Evolutionary conservation across 768 basidiomycete genomes (phyloP).

Genomic region (Suillus placidus): DNA sequence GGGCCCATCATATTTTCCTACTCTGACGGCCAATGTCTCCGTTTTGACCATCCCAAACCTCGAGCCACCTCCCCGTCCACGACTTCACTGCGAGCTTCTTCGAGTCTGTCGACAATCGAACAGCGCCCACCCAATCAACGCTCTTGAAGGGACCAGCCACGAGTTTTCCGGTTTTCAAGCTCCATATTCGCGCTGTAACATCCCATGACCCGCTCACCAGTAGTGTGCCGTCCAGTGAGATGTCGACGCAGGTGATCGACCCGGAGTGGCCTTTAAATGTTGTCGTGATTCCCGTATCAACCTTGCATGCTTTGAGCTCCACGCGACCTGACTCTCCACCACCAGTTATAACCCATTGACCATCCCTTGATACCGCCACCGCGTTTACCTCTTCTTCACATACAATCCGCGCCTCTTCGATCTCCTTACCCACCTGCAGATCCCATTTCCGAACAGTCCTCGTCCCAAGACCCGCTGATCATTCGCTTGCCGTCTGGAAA

Average conservation of each 20-base stretch:
- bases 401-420: too few species aligned
- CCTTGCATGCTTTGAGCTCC: too few species aligned
- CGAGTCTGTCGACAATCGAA: background rate
- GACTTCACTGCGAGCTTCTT: background rate
- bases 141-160: background rate
- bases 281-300: background rate
- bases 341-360: too few species aligned
- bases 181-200: background rate
- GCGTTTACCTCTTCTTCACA: too few species aligned
- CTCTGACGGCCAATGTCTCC: background rate
- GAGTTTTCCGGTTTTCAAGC: background rate
- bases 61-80: background rate
- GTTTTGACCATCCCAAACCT: background rate
- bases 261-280: background rate
- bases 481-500: too few species aligned
- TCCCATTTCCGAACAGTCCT: too few species aligned
- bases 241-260: too few species aligned
- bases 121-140: background rate
- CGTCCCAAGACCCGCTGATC: too few species aligned
- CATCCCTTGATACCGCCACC: too few species aligned
- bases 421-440: too few species aligned
- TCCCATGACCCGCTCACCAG: background rate
- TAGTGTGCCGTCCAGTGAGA: background rate
- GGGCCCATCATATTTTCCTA: background rate
- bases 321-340: too few species aligned